phyloP scores from a whole-genome alignment of 2,329 filamentous ascomycete genomes.

The Akanthomyces muscarius region DNA sequence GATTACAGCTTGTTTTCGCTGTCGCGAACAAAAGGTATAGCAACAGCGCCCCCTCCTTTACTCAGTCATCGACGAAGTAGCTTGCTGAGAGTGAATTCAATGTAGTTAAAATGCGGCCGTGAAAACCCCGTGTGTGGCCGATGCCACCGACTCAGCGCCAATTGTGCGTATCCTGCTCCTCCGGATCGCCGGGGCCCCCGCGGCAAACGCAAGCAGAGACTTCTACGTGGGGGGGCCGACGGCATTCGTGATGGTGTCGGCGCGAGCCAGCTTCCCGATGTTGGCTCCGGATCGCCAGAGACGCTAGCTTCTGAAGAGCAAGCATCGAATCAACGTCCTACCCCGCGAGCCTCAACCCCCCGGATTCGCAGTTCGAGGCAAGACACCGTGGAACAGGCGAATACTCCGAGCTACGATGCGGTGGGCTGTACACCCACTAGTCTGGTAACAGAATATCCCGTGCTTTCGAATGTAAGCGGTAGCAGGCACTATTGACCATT shows the following conservation, averaged over 20 bases:
- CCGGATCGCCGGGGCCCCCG: constrained; percentile 6
- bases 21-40: constrained; percentile 9
- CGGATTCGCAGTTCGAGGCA: too few species aligned
- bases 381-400: not conserved
- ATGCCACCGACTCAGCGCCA: constrained; percentile 1
- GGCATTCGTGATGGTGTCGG: not conserved
- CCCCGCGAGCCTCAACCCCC: not conserved
- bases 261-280: not conserved
- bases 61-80: too few species aligned
- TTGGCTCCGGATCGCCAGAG: not conserved
- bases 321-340: not conserved
- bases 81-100: not conserved
- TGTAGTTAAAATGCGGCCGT: constrained; percentile 7
- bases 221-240: not conserved
- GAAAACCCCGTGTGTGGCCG: not conserved
- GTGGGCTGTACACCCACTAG: not conserved
- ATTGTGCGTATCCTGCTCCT: constrained; percentile 1
- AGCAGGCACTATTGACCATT: too few species aligned
- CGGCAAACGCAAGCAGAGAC: not conserved
- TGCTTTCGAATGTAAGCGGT: not conserved
- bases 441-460: not conserved
- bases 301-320: not conserved
- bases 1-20: constrained; percentile 1
- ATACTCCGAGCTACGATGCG: not conserved
- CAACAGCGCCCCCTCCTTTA: not conserved